Evolutionary conservation across 495 filamentous ascomycete genomes (phyloP), one percentile per base, ranked within the genome.

Genomic region (Pseudevernia furfuracea): DNA sequence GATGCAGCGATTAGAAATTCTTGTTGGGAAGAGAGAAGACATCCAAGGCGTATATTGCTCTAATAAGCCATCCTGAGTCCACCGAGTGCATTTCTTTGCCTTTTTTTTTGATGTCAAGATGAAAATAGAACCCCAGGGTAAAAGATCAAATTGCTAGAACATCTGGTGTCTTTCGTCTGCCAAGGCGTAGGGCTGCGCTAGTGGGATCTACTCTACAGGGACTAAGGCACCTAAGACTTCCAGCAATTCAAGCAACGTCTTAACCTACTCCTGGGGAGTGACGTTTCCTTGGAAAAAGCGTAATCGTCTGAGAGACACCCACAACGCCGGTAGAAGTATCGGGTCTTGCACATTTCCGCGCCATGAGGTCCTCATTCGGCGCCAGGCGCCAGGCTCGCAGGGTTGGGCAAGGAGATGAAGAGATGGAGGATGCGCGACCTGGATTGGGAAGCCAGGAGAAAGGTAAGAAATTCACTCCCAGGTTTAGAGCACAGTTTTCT

Each of bases 371-470:
- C 48, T 78, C 81, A 2, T 89, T 90, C 67, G 79, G 78, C 9
- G 82, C 84, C 38, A 86, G 88, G 66, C 84, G 89, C 59, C 89
- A 90, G 68, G 80, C 89, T 32, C 85, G 88, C 63, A 88, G 89
- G 73, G 86, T 95, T 67, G 85, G 84, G 28, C 82, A 83, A 65
- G 87, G 61, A 23, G 60, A 67, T 11, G 67, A 60, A 17, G 62
- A 46, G 5, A 48, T 21, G 25, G 48, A 39, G 23, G 32, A 59
- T 28, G 32, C 23, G 21, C 58, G 38, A 30, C 11, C 36, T 57
- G 17, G 28, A 3, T 21, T 19, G 17, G 52, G 28, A 34, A 39
- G 38, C 34, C 36, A 67, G 37, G 71, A 74, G 34, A 69, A 73
- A 72, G 75, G 79, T 78, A 60, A 19, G 72, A 68, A 1, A 12